Conservation (phyloP, 1,284 basidiomycete genomes). For the Heterobasidion annosum region DNA sequence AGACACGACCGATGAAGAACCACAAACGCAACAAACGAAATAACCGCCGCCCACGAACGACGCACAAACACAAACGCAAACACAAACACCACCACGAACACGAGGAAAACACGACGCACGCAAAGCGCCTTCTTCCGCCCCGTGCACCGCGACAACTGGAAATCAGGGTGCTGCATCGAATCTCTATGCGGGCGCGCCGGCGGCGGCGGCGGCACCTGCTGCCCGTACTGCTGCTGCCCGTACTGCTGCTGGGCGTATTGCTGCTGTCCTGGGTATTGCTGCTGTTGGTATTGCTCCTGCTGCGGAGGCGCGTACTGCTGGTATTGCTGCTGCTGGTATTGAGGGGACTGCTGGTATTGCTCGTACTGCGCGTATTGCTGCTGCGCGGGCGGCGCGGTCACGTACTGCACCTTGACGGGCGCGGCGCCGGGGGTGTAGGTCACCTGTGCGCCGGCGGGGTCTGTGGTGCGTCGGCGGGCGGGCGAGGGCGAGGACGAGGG, state of each 20-base stretch:
- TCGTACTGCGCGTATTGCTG: background rate
- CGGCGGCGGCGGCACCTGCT: background rate
- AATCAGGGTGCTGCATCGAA: conserved; percentile 6
- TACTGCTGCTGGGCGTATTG: background rate
- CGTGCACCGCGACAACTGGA: conserved; percentile 59
- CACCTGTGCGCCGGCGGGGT: background rate
- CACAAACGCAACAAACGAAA: background rate
- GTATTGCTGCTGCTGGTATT: background rate
- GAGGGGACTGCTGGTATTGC: background rate
- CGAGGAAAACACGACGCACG: conserved; percentile 28
- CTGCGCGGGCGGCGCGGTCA: background rate
- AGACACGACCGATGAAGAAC: background rate
- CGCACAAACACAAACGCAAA: background rate
- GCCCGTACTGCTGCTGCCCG: too few species aligned
- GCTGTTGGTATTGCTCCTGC: background rate
- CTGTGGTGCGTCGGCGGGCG: background rate
- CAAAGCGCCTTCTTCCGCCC: conserved; percentile 68
- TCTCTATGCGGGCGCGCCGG: background rate
- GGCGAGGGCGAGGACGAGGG: background rate
- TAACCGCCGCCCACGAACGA: background rate
- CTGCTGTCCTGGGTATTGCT: too few species aligned
- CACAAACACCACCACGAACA: background rate
- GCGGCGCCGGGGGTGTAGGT: background rate
- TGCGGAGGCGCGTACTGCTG: background rate
- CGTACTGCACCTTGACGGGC: background rate